Conservation (phyloP, 352 stramenopile genomes). For the Phytophthora rubi region DNA sequence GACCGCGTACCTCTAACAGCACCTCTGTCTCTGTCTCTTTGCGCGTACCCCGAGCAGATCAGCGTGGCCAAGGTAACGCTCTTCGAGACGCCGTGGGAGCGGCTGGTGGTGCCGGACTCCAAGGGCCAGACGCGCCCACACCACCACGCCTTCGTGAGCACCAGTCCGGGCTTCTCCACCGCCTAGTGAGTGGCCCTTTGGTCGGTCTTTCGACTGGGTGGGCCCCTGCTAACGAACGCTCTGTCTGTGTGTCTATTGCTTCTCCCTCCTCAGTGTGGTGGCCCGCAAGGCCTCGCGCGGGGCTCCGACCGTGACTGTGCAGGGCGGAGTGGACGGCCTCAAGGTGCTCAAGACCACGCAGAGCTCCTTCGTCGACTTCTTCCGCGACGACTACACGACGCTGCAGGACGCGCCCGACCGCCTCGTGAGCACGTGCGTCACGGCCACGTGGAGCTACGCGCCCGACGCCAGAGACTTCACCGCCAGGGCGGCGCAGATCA, state of each 20-base stretch:
- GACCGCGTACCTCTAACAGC: no score
- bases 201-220: neutral
- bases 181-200: conserved; percentile 56
- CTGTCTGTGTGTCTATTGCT: neutral
- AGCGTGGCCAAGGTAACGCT: conserved; percentile 79
- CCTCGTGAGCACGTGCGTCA: conserved; percentile 79
- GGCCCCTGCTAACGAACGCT: neutral
- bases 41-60: no score
- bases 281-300: conserved; percentile 52
- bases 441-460: conserved; percentile 80
- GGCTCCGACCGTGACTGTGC: conserved; percentile 50
- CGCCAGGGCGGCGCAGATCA: conserved; percentile 56
- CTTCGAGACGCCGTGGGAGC: conserved; percentile 80
- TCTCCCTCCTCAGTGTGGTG: conserved; percentile 43
- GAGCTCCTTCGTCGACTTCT: conserved; percentile 88
- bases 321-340: conserved; percentile 67
- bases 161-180: conserved; percentile 58
- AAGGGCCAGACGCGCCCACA: conserved; percentile 62
- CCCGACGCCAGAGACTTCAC: conserved; percentile 49
- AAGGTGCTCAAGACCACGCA: conserved; percentile 92
- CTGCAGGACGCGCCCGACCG: conserved; percentile 79
- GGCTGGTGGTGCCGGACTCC: conserved; percentile 58
- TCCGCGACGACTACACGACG: conserved; percentile 83
- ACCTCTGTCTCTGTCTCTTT: neutral
- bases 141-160: conserved; percentile 79